These are phyloP conservation scores for Amanita molliuscula DNA, from an alignment of 768 basidiomycete genomes.

Conservation along the genomic window DNA sequence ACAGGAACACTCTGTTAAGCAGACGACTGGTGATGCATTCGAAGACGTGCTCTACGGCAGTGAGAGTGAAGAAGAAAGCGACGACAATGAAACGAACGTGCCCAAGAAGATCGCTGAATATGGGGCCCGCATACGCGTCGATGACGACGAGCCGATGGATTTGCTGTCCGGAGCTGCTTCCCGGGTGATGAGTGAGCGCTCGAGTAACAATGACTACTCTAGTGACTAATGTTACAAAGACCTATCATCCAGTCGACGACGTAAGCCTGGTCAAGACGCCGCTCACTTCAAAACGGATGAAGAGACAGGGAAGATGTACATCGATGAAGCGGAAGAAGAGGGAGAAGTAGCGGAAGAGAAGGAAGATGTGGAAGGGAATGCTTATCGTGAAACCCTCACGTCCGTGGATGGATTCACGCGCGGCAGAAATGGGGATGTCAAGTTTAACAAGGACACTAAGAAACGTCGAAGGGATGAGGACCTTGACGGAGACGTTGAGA, in stretches of 20 bases:
- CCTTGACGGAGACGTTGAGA: constrained; percentile 56
- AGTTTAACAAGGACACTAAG: constrained; percentile 97
- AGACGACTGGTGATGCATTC: constrained; percentile 75
- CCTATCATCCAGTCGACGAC: constrained; percentile 36
- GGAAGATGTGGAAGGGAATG: constrained; percentile 56
- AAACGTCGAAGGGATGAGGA: constrained; percentile 65
- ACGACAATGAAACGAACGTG: constrained; percentile 38
- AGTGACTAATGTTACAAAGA: constrained; percentile 18
- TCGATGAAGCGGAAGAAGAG: constrained; percentile 48
- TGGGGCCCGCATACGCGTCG: constrained; percentile 66
- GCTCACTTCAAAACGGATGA: constrained; percentile 81
- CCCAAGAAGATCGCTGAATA: constrained; percentile 24
- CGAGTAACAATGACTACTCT: not conserved
- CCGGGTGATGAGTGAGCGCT: constrained; percentile 54
- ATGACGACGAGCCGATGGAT: constrained; percentile 94
- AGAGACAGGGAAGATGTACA: constrained; percentile 71
- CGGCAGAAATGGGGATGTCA: constrained; percentile 73
- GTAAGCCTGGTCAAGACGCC: constrained; percentile 82
- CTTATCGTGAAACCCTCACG: constrained; percentile 75
- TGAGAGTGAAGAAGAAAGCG: constrained; percentile 80
- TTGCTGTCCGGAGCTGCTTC: constrained; percentile 73
- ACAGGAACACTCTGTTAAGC: constrained; percentile 36
- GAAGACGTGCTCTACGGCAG: constrained; percentile 97
- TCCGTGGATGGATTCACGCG: constrained; percentile 88
- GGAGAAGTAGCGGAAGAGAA: constrained; percentile 28